These are phyloP conservation scores for Verticillium longisporum DNA, from an alignment of 2,329 filamentous ascomycete species.

Conservation along the genomic window DNA sequence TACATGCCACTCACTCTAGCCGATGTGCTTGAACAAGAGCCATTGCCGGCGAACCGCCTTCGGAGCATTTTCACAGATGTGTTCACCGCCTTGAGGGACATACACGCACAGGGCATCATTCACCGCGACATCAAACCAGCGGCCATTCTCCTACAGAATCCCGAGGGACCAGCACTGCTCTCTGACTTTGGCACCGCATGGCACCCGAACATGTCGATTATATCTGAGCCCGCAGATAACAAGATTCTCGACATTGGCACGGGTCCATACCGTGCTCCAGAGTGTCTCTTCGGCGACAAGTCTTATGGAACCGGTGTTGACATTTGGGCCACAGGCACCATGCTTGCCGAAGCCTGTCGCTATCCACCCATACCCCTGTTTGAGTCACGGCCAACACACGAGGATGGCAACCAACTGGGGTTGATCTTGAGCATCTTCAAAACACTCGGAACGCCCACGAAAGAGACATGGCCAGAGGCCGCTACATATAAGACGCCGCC, in stretches of 20 bases:
- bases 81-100: constrained; percentile 61
- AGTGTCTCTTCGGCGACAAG: constrained; percentile 79
- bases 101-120: constrained; percentile 73
- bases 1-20: constrained; percentile 71
- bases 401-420: constrained; percentile 85
- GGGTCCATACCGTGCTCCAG: constrained; percentile 82
- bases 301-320: constrained; percentile 69
- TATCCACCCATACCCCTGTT: constrained; percentile 61
- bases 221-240: constrained; percentile 53
- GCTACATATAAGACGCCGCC: constrained; percentile 62
- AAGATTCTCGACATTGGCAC: constrained; percentile 95
- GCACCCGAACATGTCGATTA: constrained; percentile 53
- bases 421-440: constrained; percentile 90
- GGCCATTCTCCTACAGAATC: constrained; percentile 67
- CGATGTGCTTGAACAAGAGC: constrained; percentile 50
- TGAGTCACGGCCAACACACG: constrained; percentile 62
- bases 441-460: constrained; percentile 78
- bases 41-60: constrained; percentile 23
- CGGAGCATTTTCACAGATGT: constrained; percentile 54
- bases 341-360: constrained; percentile 68
- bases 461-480: constrained; percentile 79
- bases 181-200: constrained; percentile 92
- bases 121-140: constrained; percentile 94
- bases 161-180: constrained; percentile 66
- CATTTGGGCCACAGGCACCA: constrained; percentile 82